Percentiles rank a stretch among this genome's conserved stretches.
phyloP scores from a whole-genome alignment of 305 asterid genomes.

The Fraxinus sp. region DNA sequence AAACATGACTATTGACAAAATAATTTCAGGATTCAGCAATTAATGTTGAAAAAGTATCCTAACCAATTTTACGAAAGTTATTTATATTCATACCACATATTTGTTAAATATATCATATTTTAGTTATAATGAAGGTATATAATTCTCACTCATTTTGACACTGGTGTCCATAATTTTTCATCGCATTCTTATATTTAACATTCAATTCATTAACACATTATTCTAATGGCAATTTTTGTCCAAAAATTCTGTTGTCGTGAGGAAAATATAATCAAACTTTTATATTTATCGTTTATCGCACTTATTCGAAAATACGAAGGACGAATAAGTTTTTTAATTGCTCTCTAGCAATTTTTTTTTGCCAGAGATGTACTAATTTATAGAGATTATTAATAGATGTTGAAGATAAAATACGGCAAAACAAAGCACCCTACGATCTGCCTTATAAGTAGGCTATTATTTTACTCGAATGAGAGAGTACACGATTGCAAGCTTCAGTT shows the following conservation, averaged over 20 bases:
- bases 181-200: neutral
- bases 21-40: too few relatives aligned
- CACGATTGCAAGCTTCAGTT: neutral
- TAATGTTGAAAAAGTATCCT: neutral
- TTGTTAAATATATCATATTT: neutral
- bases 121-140: too few relatives aligned
- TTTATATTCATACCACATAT: neutral
- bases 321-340: neutral
- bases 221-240: too few relatives aligned
- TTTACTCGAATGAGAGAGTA: neutral
- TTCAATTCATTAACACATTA: neutral
- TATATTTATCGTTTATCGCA: too few relatives aligned
- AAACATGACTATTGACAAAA: neutral
- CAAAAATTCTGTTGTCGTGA: neutral
- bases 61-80: neutral
- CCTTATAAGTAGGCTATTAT: neutral
- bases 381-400: neutral
- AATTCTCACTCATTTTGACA: neutral
- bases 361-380: neutral
- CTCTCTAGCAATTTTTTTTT: neutral
- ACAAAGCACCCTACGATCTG: neutral
- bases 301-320: neutral
- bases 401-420: neutral
- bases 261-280: neutral
- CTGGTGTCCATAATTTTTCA: neutral